These are phyloP conservation scores for Gossypium anomalum DNA, from an alignment of 345 rosid genomes.

Conservation along the genomic window DNA sequence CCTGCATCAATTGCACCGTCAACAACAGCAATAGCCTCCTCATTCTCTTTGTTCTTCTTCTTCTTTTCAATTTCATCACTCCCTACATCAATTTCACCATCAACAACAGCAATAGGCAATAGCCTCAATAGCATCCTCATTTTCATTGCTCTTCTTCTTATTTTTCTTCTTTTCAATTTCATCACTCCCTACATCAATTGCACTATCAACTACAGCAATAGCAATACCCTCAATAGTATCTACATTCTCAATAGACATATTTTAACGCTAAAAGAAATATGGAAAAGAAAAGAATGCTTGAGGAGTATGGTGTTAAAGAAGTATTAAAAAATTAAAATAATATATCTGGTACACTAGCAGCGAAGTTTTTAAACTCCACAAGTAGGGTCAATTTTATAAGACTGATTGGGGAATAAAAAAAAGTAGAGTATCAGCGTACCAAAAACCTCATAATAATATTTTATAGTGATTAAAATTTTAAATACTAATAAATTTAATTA, in stretches of 20 bases:
- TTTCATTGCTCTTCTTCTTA: not conserved
- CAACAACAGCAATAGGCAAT: not conserved
- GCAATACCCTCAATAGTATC: not conserved
- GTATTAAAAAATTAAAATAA: too few species aligned
- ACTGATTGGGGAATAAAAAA: too few species aligned
- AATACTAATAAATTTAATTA: too few species aligned
- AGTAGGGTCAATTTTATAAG: too few species aligned
- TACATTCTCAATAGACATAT: not conserved
- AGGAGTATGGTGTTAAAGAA: too few species aligned
- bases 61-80: slow-evolving; percentile 25
- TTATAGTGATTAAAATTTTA: too few species aligned
- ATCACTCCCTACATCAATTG: slow-evolving; percentile 9
- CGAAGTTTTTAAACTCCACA: too few species aligned
- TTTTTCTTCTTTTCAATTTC: slow-evolving; percentile 21
- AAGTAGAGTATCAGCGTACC: rapidly evolving
- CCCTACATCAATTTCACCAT: not conserved
- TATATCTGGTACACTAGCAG: too few species aligned
- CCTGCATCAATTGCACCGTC: slow-evolving; percentile 35
- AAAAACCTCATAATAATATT: too few species aligned
- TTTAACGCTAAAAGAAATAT: too few species aligned
- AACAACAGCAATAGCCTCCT: slow-evolving; percentile 11
- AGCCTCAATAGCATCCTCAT: not conserved
- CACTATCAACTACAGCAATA: not conserved
- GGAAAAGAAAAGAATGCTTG: too few species aligned
- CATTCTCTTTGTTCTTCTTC: not conserved